phyloP scores from a whole-genome alignment of 164 flowering plant genomes.

The Annona cherimola region DNA sequence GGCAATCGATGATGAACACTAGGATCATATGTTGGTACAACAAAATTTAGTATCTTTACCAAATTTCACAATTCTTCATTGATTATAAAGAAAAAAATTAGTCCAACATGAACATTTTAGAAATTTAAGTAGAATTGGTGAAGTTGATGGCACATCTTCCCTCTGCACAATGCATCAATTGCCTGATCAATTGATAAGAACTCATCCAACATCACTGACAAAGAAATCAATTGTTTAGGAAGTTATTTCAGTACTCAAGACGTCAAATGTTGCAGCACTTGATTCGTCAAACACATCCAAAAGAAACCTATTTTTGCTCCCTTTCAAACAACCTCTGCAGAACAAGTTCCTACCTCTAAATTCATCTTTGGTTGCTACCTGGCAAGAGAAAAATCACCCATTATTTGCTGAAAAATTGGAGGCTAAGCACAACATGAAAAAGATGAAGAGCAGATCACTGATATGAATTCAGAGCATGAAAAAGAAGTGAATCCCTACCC shows the following conservation, averaged over 20 bases:
- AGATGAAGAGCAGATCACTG: too few species aligned
- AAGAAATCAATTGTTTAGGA: slow-evolving; percentile 72
- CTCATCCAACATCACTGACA: slow-evolving; percentile 80
- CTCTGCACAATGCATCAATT: slow-evolving; percentile 44
- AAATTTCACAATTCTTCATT: too few species aligned
- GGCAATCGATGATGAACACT: too few species aligned
- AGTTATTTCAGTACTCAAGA: slow-evolving; percentile 61
- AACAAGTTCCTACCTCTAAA: slow-evolving; percentile 28
- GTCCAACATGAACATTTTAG: too few species aligned
- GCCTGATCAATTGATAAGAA: slow-evolving; percentile 75
- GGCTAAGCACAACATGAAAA: slow-evolving; percentile 10
- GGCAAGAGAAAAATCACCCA: slow-evolving; percentile 19
- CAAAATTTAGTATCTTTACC: too few species aligned
- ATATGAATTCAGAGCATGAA: too few species aligned
- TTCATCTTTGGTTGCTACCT: slow-evolving; percentile 27
- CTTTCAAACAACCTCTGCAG: slow-evolving; percentile 30
- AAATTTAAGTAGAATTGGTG: too few species aligned
- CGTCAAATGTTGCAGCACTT: slow-evolving; percentile 34
- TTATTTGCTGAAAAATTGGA: slow-evolving; percentile 14
- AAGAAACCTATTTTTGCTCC: slow-evolving; percentile 42
- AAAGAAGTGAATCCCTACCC: too few species aligned
- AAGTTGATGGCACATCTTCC: slow-evolving; percentile 74
- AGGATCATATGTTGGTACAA: too few species aligned
- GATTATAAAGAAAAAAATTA: too few species aligned
- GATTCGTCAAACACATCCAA: slow-evolving; percentile 28